Evolutionary conservation across 2,329 filamentous ascomycete species (phyloP).

Genomic region (Curvularia sp.): DNA sequence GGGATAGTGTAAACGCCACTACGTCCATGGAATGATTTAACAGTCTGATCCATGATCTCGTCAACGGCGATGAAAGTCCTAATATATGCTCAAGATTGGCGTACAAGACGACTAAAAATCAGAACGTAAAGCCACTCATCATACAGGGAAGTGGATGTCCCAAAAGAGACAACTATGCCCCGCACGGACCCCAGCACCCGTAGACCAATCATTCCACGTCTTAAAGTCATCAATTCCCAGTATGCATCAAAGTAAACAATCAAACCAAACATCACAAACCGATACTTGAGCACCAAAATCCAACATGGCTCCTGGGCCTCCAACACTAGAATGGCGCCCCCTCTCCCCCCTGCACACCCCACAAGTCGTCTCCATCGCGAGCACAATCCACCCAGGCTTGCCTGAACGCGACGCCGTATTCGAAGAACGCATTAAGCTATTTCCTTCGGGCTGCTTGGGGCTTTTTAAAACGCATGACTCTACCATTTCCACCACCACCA

Average conservation of each 20-base stretch:
- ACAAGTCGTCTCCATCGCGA: slow-evolving; percentile 15
- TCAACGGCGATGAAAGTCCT: too few relatives aligned
- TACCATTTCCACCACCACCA: too few relatives aligned
- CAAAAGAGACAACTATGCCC: not conserved
- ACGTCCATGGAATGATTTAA: too few relatives aligned
- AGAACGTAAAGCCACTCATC: too few relatives aligned
- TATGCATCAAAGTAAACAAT: not conserved
- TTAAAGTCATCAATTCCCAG: not conserved
- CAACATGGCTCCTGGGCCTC: not conserved
- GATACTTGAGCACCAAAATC: too few relatives aligned
- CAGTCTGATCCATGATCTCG: too few relatives aligned
- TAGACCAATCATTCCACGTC: not conserved
- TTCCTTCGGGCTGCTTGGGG: slow-evolving; percentile 24
- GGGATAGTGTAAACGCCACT: too few relatives aligned
- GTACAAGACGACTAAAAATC: too few relatives aligned
- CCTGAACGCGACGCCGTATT: slow-evolving; percentile 27
- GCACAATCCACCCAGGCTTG: slow-evolving; percentile 24
- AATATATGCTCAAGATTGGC: too few relatives aligned
- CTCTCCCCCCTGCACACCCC: slow-evolving; percentile 13
- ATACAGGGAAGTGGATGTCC: too few relatives aligned
- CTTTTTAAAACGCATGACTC: slow-evolving; percentile 6
- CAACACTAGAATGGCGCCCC: slow-evolving; percentile 9
- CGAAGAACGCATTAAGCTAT: slow-evolving; percentile 22
- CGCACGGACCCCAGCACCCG: not conserved
- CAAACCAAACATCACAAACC: not conserved